Base-by-base conservation (phyloP, 2,329 filamentous ascomycete genomes). In the Diaporthe aspalathi region DNA sequence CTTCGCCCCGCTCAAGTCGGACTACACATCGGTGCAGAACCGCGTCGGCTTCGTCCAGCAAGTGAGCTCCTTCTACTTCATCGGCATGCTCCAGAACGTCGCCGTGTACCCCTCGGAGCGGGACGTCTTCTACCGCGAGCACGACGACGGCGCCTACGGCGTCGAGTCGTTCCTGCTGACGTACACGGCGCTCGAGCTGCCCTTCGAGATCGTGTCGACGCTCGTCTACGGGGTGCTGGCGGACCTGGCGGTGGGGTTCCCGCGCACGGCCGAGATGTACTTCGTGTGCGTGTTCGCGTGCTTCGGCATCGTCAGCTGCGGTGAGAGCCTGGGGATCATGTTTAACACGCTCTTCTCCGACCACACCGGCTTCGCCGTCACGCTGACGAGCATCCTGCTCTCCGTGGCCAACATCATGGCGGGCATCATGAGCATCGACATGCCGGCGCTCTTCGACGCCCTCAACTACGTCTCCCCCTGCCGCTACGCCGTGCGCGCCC, bases 81-180 rank as follows among this genome's bases (percentile, higher is more conserved):
- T 93, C 2, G 92, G 92, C 35, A 94, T 94, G 92, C 85, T 94
- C 16, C 92, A 94, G 79, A 94, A 94, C 76, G 90, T 94, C 5
- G 91, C 92, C 3, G 86, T 93, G 9, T 94, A 94, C 76, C 92
- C 92, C 0, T 83, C 83, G 50, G 92, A 94, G 77, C 86, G 91
- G 5, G 91, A 93, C 70, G 92, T 94, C 0, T 94, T 94, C 78
- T 93, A 94, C 77, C 88, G 91, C 74, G 93, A 95, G 80, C 88
- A 93, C 75, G 91, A 91, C 72, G 93, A 95, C 78, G 87, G 88
- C 8, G 90, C 92, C 2, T 95, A 95, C 77, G 85, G 89, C 5
- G 88, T 91, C 1, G 90, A 92, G 74, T 89, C 91, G 0, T 94
- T 95, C 80, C 86, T 94, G 32, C 81, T 90, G 0, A 88, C 90